A percentile compares a stretch with the other conserved stretches of the same genome.
Conservation (phyloP, 306 rosid genomes). For the Quercus alba region DNA sequence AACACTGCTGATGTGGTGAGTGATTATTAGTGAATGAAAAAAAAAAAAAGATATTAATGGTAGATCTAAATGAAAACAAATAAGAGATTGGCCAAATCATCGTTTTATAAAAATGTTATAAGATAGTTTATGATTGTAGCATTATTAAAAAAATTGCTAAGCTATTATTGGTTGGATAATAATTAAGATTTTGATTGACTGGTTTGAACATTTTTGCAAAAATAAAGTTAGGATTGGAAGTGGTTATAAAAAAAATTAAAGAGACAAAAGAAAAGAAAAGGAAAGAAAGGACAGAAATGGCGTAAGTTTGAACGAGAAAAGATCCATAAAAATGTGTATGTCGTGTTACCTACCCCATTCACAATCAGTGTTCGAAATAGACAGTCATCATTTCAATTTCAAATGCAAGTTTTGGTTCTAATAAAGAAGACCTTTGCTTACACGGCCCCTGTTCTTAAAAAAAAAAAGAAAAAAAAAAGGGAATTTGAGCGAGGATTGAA, state of each 20-base stretch:
- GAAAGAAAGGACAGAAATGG: not conserved
- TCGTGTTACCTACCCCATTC: constrained; percentile 29
- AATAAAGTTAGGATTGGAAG: too few species aligned
- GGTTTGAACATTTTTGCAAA: too few species aligned
- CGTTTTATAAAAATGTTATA: too few species aligned
- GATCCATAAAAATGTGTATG: constrained; percentile 18
- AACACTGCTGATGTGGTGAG: accelerated
- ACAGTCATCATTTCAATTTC: not conserved
- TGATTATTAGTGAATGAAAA: too few species aligned
- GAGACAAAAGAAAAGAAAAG: too few species aligned
- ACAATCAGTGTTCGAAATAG: not conserved
- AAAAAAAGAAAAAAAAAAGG: not conserved
- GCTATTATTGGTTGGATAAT: too few species aligned
- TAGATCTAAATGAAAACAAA: too few species aligned
- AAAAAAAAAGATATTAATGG: too few species aligned
- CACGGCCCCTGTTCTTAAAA: not conserved
- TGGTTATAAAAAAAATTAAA: too few species aligned
- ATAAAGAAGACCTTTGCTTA: not conserved
- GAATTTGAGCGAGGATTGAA: not conserved
- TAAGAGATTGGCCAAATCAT: too few species aligned
- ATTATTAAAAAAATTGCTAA: too few species aligned
- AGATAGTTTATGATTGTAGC: accelerated
- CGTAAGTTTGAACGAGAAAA: not conserved
- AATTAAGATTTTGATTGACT: too few species aligned
- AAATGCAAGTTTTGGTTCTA: not conserved